These are phyloP conservation scores for Cercophora scortea DNA, from an alignment of 495 filamentous ascomycete species.

Conservation along the genomic window DNA sequence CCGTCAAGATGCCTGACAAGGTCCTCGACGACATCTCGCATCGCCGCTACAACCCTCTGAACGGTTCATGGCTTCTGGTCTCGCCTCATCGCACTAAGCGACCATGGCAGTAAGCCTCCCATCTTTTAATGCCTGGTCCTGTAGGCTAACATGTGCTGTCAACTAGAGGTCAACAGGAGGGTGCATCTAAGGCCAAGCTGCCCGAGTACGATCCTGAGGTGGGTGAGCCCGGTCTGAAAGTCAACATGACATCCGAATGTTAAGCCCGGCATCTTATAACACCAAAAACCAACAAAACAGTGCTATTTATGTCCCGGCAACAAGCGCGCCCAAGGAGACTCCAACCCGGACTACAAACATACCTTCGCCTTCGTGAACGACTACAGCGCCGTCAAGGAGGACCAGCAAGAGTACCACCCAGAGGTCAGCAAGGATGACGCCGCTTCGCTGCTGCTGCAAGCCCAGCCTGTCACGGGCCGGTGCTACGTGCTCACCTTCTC, in stretches of 20 bases:
- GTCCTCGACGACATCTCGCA: slow-evolving; percentile 97
- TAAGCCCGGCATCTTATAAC: background rate
- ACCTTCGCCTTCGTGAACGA: slow-evolving; percentile 98
- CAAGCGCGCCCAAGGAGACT: slow-evolving; percentile 78
- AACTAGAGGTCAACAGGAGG: slow-evolving; percentile 81
- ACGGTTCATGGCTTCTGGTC: slow-evolving; percentile 83
- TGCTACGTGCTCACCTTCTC: slow-evolving; percentile 97
- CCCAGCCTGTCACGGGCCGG: slow-evolving; percentile 83
- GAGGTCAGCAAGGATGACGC: slow-evolving; percentile 40
- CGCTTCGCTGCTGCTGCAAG: slow-evolving; percentile 72
- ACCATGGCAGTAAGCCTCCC: slow-evolving; percentile 82
- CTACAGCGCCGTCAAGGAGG: slow-evolving; percentile 93
- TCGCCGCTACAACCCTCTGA: slow-evolving; percentile 84
- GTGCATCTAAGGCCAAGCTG: slow-evolving; percentile 63
- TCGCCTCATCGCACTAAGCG: slow-evolving; percentile 94
- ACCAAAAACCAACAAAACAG: slow-evolving; percentile 20
- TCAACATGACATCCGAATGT: background rate
- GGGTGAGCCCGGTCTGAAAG: slow-evolving; percentile 10
- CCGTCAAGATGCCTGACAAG: slow-evolving; percentile 40
- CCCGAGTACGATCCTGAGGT: slow-evolving; percentile 73
- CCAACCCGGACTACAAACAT: slow-evolving; percentile 75
- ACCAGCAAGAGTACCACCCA: slow-evolving; percentile 53
- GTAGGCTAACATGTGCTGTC: background rate
- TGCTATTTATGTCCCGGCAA: slow-evolving; percentile 98
- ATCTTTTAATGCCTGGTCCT: background rate